These are phyloP conservation scores for Rhexocercosporidium sp. DNA, from an alignment of 2,329 filamentous ascomycete genomes.

Conservation along the genomic window DNA sequence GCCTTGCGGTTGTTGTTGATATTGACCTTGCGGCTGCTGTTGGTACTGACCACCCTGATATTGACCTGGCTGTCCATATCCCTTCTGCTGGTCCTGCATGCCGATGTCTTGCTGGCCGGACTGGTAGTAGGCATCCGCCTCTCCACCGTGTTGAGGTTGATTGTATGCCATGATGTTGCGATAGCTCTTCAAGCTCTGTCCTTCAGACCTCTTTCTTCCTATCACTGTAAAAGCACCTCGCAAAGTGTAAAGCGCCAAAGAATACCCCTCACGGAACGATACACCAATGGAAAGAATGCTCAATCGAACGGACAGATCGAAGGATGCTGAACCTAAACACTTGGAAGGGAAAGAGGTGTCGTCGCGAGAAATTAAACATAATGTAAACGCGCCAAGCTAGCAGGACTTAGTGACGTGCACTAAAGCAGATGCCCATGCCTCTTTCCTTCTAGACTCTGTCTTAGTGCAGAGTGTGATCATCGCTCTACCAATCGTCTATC, in stretches of 20 bases:
- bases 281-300: background rate
- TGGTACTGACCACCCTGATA: slow-evolving; percentile 2
- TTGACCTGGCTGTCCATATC: slow-evolving; percentile 1
- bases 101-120: slow-evolving; percentile 26
- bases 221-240: background rate
- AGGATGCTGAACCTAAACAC: background rate
- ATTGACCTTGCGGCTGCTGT: slow-evolving; percentile 16
- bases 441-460: background rate
- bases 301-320: background rate
- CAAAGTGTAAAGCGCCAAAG: background rate
- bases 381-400: slow-evolving; percentile 6
- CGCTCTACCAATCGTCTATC: background rate
- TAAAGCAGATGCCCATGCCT: background rate
- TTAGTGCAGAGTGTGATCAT: background rate
- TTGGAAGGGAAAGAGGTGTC: background rate
- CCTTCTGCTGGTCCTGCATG: slow-evolving; percentile 21
- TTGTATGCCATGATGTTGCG: slow-evolving; percentile 33
- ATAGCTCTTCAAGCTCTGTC: background rate
- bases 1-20: slow-evolving; percentile 20
- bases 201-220: background rate
- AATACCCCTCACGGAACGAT: background rate
- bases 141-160: slow-evolving; percentile 34
- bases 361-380: slow-evolving; percentile 4
- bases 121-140: slow-evolving; percentile 35
- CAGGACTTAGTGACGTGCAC: slow-evolving; percentile 7